Percentiles rank a stretch among this genome's conserved stretches.
These are phyloP conservation scores for Solidago caesia DNA, from an alignment of 129 eudicot species.

Conservation along the genomic window DNA sequence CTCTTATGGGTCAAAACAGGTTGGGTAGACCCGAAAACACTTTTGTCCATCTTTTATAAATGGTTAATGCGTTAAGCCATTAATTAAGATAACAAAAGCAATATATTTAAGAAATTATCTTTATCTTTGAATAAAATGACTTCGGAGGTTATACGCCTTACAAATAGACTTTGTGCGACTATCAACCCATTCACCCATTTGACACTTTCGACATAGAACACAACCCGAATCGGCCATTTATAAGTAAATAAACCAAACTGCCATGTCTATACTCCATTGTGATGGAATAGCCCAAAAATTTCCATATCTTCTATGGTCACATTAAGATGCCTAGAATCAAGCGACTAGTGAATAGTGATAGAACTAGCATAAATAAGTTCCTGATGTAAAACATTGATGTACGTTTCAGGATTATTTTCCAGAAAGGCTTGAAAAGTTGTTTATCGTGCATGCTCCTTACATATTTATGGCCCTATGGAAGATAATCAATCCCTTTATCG, in stretches of 20 bases:
- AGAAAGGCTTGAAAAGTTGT: slow-evolving; percentile 87
- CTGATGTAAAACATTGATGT: slow-evolving; percentile 1
- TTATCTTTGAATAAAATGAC: background rate
- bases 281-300: no score
- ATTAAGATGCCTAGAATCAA: no score
- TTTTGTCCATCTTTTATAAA: background rate
- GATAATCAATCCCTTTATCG: slow-evolving; percentile 74
- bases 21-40: background rate
- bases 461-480: slow-evolving; percentile 87
- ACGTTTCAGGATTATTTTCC: slow-evolving; percentile 81
- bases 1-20: background rate
- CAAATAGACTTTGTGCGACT: background rate
- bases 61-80: background rate
- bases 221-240: background rate
- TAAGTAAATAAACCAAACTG: background rate
- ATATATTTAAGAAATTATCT: background rate
- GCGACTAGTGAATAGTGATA: background rate
- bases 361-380: background rate
- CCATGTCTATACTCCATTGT: background rate
- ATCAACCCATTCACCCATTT: background rate
- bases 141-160: background rate
- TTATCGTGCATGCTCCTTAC: slow-evolving; percentile 67
- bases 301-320: no score
- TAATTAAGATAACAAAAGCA: background rate
- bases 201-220: background rate